Conservation (phyloP, 1,284 basidiomycete genomes). For the Sparassis latifolia region DNA sequence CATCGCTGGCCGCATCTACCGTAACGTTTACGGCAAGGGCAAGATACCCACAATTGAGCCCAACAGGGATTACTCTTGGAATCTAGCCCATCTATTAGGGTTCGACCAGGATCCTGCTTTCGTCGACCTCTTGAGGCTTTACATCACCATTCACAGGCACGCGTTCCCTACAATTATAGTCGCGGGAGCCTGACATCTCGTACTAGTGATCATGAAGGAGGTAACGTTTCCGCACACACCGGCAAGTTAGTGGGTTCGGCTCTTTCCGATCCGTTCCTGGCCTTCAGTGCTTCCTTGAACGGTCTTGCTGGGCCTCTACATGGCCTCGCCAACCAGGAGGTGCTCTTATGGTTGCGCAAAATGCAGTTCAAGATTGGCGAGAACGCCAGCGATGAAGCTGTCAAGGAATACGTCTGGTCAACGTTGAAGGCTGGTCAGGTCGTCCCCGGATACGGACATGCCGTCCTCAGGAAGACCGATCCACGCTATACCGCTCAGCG, state of each 20-base stretch:
- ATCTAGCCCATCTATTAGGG: slow-evolving; percentile 88
- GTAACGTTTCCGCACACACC: slow-evolving; percentile 96
- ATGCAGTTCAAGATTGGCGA: slow-evolving; percentile 85
- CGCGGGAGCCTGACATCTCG: neutral
- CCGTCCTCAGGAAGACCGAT: slow-evolving; percentile 95
- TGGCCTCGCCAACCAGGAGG: slow-evolving; percentile 96
- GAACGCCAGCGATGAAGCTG: slow-evolving; percentile 75
- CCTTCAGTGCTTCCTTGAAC: slow-evolving; percentile 90
- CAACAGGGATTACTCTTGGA: slow-evolving; percentile 89
- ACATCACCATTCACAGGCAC: slow-evolving; percentile 93
- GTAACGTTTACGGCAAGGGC: slow-evolving; percentile 88
- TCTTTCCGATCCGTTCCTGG: slow-evolving; percentile 95
- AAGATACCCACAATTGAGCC: slow-evolving; percentile 88
- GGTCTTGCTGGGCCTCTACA: slow-evolving; percentile 97
- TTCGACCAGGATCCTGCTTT: slow-evolving; percentile 88
- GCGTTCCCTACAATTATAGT: slow-evolving; percentile 1
- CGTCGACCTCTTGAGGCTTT: slow-evolving; percentile 92
- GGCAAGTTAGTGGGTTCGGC: slow-evolving; percentile 97
- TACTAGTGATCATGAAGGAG: slow-evolving; percentile 91
- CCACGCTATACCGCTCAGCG: slow-evolving; percentile 95
- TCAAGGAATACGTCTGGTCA: slow-evolving; percentile 91
- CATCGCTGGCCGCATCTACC: slow-evolving; percentile 95
- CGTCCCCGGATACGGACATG: slow-evolving; percentile 94
- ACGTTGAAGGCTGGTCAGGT: slow-evolving; percentile 90
- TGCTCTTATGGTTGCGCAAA: slow-evolving; percentile 83